These are phyloP conservation scores for Hygrocybe punicea DNA, from an alignment of 768 basidiomycete species.

Conservation along the genomic window DNA sequence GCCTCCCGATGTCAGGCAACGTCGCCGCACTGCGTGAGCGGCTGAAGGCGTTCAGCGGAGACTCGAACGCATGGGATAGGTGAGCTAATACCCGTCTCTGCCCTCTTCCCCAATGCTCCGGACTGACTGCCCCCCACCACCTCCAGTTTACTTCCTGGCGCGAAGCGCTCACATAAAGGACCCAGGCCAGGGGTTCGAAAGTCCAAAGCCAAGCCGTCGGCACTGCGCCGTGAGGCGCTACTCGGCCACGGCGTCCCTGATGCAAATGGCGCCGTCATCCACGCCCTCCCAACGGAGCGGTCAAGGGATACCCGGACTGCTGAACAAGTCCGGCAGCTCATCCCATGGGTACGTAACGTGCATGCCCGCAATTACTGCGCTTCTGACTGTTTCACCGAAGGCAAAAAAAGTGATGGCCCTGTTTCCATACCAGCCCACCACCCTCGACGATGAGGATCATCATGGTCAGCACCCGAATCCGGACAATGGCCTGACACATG, in stretches of 20 bases:
- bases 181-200: not conserved
- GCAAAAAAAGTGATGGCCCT: too few species aligned
- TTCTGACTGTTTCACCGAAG: too few species aligned
- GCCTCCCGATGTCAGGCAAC: not conserved
- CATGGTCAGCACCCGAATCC: too few species aligned
- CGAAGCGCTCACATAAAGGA: not conserved
- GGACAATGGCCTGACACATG: too few species aligned
- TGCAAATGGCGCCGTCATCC: not conserved
- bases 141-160: not conserved
- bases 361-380: too few species aligned
- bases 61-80: not conserved
- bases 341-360: not conserved
- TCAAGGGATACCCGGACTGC: not conserved
- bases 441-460: too few species aligned
- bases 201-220: not conserved
- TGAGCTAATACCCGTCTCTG: not conserved
- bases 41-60: not conserved
- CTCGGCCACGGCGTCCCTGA: not conserved
- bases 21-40: not conserved
- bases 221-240: not conserved
- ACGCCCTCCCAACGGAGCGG: not conserved
- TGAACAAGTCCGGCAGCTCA: not conserved
- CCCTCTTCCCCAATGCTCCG: not conserved
- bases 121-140: not conserved
- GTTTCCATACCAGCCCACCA: too few species aligned